Evolutionary conservation across 2,329 filamentous ascomycete species (phyloP), one percentile per base, ranked within the genome.

Genomic region (Ilyonectria destructans): DNA sequence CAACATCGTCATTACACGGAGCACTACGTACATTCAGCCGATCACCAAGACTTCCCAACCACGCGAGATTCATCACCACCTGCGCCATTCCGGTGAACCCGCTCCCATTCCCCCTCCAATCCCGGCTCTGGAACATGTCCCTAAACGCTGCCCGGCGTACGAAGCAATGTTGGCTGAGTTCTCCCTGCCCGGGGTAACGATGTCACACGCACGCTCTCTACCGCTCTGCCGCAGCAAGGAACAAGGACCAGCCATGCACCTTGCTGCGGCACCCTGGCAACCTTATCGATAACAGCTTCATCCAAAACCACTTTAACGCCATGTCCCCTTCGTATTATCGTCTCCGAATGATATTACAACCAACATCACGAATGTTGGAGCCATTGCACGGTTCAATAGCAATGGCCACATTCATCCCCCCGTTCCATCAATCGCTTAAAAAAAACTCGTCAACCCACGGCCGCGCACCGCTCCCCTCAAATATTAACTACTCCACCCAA

Each of bases 261-360:
- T 35, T 31, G 51, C 54, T n/a, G 54, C 54, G 21, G 54, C 10
- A 13, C 29, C 62, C 58, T 35, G 51, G 63, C 58, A 66, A 66
- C 63, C 63, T 62, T 66, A 62, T 62, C 63, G 63, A 66, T 62
- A 62, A 33, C 51, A 10, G 51, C 12, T 35, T 23, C n/a, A 33
- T 19, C n/a, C 33, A 9, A 9, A 31, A n/a, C 51, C 31, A 54
- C 17, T 23, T 21, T 54, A 21, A 12, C 51, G 31, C n/a, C 26
- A n/a, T 51, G 26, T 29, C 48, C 17, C 26, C 26, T 17, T 19
- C 26, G 37, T 40, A n/a, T 40, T 43, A 40, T 9, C n/a, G 29
- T 52, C 17, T 54, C 51, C n/a, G 12, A 7, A 7, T 43, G 8
- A 43, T 43, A 43, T 19, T 17, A 43, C 4, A 43, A 43, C 40